Conservation (phyloP, 805 yeast species). For the Monosporozyma unispora region DNA sequence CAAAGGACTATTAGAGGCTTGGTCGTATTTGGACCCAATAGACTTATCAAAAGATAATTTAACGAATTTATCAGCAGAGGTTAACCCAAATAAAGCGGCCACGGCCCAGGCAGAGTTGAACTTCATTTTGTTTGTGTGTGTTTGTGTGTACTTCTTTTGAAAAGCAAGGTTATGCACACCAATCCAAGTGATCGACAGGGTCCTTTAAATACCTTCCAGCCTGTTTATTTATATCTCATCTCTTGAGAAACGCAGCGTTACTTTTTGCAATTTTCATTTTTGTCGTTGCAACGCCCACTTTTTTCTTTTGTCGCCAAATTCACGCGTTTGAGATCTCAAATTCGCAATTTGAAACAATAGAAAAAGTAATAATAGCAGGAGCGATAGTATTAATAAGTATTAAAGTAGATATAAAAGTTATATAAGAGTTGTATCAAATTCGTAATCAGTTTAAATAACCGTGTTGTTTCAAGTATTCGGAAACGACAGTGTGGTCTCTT, state of each 20-base stretch:
- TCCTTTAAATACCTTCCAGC: too few species aligned
- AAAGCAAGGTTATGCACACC: not conserved
- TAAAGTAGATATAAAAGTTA: not conserved
- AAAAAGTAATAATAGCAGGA: not conserved
- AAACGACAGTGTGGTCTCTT: constrained; percentile 43
- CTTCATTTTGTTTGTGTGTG: not conserved
- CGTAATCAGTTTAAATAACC: constrained; percentile 17
- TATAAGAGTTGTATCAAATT: too few species aligned
- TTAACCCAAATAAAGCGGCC: not conserved
- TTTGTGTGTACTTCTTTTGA: not conserved
- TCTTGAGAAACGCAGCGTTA: too few species aligned
- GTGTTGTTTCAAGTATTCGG: constrained; percentile 39
- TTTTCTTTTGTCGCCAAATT: too few species aligned
- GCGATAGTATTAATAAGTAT: not conserved
- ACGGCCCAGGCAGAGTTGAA: not conserved
- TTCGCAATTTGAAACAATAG: not conserved
- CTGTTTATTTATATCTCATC: too few species aligned
- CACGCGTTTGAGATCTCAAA: not conserved
- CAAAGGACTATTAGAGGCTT: not conserved
- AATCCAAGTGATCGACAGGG: too few species aligned
- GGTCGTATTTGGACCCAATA: not conserved
- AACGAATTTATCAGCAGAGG: constrained; percentile 2
- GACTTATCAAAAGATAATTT: constrained; percentile 3
- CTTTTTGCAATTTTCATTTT: too few species aligned
- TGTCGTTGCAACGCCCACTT: too few species aligned